Base-by-base conservation (phyloP, 2,329 filamentous ascomycete genomes). In the Fusarium denticulatum region DNA sequence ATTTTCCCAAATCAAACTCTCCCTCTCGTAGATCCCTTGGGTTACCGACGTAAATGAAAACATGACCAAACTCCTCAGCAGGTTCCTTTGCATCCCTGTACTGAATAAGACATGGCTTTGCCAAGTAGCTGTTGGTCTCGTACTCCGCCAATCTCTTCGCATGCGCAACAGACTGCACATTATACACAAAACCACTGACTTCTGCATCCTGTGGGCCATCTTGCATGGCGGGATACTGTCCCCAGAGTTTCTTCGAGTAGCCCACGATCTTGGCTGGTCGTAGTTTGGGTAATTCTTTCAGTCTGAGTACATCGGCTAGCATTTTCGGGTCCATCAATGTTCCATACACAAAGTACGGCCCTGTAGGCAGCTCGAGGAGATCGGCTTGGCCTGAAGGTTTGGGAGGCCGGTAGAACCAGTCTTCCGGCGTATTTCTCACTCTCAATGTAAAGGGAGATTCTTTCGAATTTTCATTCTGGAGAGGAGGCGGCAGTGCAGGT, bases 321-420 rank as follows among this genome's bases (percentile, higher is more conserved):
- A 60, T 60, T 11, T 3, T 30, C 24, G 52, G 62, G 6, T 67
- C 40, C 45, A 47, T 67, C 40, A 67, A 32, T 16, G 52, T 67
- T 13, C 64, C 62, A 20, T 67, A 67, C 5, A 67, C 39, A 6
- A 67, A 67, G 39, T 67, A 67, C 1, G 64, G 62, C 5, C 64
- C 62, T 24, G 8, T 42, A 0, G 52, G 62, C 7, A 18, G 24
- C 15, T 60, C 39, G 6, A 32, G n/a, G 34, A 37, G 28, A 14
- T 67, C 34, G n/a, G 3, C 22, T 3, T 16, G 52, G 0, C 9
- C 16, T 4, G 22, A 12, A n/a, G 28, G 34, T 5, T 16, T 7
- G 2, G 18, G 3, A 11, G 45, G 24, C 2, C 11, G 14, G 16
- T 67, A 53, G 13, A 67, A 53, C 14, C 62, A 60, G 12, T 47